Evolutionary conservation across 768 basidiomycete species (phyloP), one percentile per base, ranked within the genome.

Genomic region (Termitomyces titanicus): DNA sequence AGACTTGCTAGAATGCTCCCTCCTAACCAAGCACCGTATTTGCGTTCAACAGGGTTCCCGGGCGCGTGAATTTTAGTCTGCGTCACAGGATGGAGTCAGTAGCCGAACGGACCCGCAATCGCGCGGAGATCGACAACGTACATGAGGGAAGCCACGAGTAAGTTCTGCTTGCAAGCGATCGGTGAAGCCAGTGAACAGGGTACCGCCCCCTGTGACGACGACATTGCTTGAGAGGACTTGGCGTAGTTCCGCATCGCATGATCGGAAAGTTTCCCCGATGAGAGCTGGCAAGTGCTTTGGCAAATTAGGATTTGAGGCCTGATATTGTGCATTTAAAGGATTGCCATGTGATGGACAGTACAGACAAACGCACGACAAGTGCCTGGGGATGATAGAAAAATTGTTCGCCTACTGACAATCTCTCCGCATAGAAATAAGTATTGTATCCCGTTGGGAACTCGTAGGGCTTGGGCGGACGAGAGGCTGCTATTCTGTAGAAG

Each of bases 401-500:
- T 55, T 92, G 85, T 70, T 99, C 97, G 48, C 94, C 90, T 13
- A 93, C 85, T 54, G 79, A 75, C 69, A 85, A 91, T 33, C 96
- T 83, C 65, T 98, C 92, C 9, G 79, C 64, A 0, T 88, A 89
- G 70, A 94, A 97, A 64, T 84, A 85, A 10, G 83, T 78, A 65
- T 86, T 92, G 73, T 85, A 98, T 1, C 97, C 97, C 33, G 92
- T 93, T 0, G 97, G 92, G 74, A 99, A 98, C 73, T 99, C 97
- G 73, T 96, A 98, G 60, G 82, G 87, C 59, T 80, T 80, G 38
- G 76, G 68, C 6, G 81, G 80, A 38, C 83, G 80, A 51, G 77
- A 70, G 12, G 77, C 73, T 42, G 85, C 88, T 47, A 72, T 74
- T 60, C 90, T 92, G 64, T n/a, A 55, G 44, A 53, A 50, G 24